A percentile compares a stretch with the other conserved stretches of the same genome.
Evolutionary conservation across 2,329 filamentous ascomycete genomes (phyloP).

Genomic region (Aspergillus pseudotamarii): DNA sequence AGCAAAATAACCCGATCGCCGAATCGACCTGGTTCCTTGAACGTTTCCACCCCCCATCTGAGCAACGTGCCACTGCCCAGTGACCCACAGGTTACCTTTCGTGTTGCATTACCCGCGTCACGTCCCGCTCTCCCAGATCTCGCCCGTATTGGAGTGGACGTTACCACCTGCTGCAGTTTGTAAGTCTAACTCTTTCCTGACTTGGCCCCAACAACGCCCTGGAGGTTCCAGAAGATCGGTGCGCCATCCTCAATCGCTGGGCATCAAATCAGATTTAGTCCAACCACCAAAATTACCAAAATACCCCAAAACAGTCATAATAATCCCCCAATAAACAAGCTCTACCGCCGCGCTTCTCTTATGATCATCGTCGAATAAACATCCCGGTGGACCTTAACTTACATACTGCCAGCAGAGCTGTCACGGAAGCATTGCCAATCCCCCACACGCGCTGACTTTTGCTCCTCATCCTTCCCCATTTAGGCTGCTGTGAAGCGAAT

Average conservation of each 20-base stretch:
- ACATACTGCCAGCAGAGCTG: slow-evolving; percentile 30
- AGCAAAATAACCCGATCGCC: slow-evolving; percentile 21
- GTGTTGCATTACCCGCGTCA: slow-evolving; percentile 32
- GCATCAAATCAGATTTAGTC: slow-evolving; percentile 17
- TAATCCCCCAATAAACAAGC: slow-evolving; percentile 3
- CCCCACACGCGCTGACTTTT: slow-evolving; percentile 31
- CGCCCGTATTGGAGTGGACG: slow-evolving; percentile 26
- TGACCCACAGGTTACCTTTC: slow-evolving; percentile 36
- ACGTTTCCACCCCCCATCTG: slow-evolving; percentile 20
- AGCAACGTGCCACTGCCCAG: slow-evolving; percentile 33
- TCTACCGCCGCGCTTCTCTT: slow-evolving; percentile 22
- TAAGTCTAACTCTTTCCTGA: slow-evolving; percentile 11
- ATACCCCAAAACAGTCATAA: slow-evolving; percentile 3
- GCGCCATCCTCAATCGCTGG: slow-evolving; percentile 11
- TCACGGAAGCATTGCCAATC: slow-evolving; percentile 33
- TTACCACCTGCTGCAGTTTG: slow-evolving; percentile 25
- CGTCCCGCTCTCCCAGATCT: slow-evolving; percentile 20
- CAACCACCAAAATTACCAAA: slow-evolving; percentile 4
- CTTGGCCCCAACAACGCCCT: slow-evolving; percentile 9
- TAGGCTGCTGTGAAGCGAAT: slow-evolving; percentile 40
- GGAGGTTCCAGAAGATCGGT: slow-evolving; percentile 15
- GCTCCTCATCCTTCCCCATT: slow-evolving; percentile 22
- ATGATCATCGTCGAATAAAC: slow-evolving; percentile 23
- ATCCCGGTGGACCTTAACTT: slow-evolving; percentile 26
- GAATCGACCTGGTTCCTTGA: slow-evolving; percentile 14